Evolutionary conservation across 1,139 yeast species (phyloP), one percentile per base, ranked within the genome.

Genomic region (Keqinozyma sinolaborantium): DNA sequence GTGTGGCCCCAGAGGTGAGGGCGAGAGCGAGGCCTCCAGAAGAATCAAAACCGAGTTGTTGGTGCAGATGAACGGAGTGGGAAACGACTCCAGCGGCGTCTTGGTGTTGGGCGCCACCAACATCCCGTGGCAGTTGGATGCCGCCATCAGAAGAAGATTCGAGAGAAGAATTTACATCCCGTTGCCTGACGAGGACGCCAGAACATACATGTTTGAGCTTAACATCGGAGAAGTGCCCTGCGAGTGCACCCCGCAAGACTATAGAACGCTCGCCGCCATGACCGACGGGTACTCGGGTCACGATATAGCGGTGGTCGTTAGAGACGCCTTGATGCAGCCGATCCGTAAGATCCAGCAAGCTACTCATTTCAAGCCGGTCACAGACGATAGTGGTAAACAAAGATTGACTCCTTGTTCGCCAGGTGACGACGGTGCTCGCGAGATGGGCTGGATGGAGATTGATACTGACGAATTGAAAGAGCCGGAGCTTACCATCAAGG

Each of bases 51-150:
- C 98, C 0, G 99, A 94, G 56, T 69, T 94, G 34, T 72, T 94
- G 50, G 97, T 94, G 6, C 98, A 94, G 56, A 94, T 94, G 98
- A 92, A 92, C 56, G 99, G 98, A 47, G 98, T 94, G 5, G 98
- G 98, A 10, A 90, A 87, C 53, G 98, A 94, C 55, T 68, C 95
- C 1, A 73, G 74, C 31, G 98, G 99, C 6, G 97, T 94, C 2
- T 67, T 94, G 26, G 98, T 94, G 0, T 68, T 94, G 31, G 99
- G 98, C 16, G 99, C 99, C 2, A 94, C 99, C 4, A 94, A 94
- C 56, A 92, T 94, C 38, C 98, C 98, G 13, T 94, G 98, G 98
- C 97, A 92, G 62, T 70, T 94, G 44, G 99, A 94, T 59, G 90
- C 97, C 28, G 99, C 98, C 5, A 87, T 94, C 32, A 77, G 98